Evolutionary conservation across 345 rosid species (phyloP).

Genomic region (Trapa bicornis): DNA sequence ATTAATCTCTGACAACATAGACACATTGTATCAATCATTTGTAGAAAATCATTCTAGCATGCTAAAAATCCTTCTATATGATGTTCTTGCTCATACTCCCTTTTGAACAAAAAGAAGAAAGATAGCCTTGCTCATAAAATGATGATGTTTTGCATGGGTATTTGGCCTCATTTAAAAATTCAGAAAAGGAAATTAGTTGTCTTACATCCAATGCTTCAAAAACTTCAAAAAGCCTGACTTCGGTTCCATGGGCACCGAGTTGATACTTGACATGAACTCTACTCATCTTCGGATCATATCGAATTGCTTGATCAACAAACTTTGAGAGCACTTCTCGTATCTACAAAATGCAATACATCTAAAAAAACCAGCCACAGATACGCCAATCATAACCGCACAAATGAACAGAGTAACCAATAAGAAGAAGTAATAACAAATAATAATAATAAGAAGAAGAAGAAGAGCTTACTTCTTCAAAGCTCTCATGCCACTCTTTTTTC

Average conservation of each 20-base stretch:
- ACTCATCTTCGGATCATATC: conserved; percentile 41
- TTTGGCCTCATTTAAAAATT: not conserved
- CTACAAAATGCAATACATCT: conserved; percentile 43
- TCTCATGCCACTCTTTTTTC: conserved; percentile 62
- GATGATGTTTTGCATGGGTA: not conserved
- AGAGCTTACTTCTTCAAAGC: conserved; percentile 67
- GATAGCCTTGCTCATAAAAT: too few relatives aligned
- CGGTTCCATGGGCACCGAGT: conserved; percentile 32
- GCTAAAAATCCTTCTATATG: not conserved
- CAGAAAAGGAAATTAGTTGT: not conserved
- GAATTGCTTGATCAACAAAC: conserved; percentile 63
- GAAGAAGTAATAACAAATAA: too few relatives aligned
- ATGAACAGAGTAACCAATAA: not conserved
- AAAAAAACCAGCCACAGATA: not conserved
- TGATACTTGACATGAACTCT: conserved; percentile 41
- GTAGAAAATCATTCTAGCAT: not conserved
- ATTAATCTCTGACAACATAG: not conserved
- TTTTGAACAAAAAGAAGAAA: too few relatives aligned
- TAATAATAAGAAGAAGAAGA: not conserved
- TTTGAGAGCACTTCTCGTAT: conserved; percentile 73
- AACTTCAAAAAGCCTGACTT: conserved; percentile 44
- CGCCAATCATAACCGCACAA: not conserved
- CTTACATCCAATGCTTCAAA: conserved; percentile 86
- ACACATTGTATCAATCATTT: not conserved
- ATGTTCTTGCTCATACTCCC: too few relatives aligned